These are phyloP conservation scores for Aspergillus nidulans DNA, from an alignment of 495 filamentous ascomycete species.

Conservation along the genomic window DNA sequence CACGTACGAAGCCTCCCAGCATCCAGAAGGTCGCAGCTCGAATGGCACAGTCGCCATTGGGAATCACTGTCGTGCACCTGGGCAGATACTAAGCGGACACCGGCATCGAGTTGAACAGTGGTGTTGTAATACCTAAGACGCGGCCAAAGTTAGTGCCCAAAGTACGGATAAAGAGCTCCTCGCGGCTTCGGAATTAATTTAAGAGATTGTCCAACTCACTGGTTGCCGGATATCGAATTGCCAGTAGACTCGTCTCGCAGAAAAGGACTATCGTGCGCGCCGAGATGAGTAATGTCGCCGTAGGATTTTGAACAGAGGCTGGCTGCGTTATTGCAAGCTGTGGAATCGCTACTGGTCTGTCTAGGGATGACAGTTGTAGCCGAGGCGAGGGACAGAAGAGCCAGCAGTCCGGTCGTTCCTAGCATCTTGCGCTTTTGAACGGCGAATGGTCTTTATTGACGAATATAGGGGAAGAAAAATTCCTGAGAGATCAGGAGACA, in stretches of 20 bases:
- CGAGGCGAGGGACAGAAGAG: slow-evolving; percentile 28
- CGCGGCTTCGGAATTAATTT: background rate
- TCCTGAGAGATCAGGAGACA: background rate
- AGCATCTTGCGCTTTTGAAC: slow-evolving; percentile 23
- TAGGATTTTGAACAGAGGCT: slow-evolving; percentile 55
- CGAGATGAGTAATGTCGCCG: slow-evolving; percentile 59
- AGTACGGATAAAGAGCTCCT: background rate
- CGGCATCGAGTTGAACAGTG: slow-evolving; percentile 64
- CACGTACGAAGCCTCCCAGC: slow-evolving; percentile 60
- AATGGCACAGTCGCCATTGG: slow-evolving; percentile 63
- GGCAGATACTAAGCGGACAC: slow-evolving; percentile 65
- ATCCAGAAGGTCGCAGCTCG: slow-evolving; percentile 58
- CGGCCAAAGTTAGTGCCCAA: slow-evolving; percentile 2
- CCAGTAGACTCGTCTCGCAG: slow-evolving; percentile 45
- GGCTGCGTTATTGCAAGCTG: slow-evolving; percentile 60
- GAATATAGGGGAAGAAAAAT: background rate
- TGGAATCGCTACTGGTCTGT: slow-evolving; percentile 15
- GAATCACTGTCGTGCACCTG: slow-evolving; percentile 62
- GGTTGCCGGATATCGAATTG: slow-evolving; percentile 58
- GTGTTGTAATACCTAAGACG: slow-evolving; percentile 56
- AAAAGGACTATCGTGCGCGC: slow-evolving; percentile 62
- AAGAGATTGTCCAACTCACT: slow-evolving; percentile 35
- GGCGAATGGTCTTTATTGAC: background rate
- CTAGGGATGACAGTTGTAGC: slow-evolving; percentile 29
- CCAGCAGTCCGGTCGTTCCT: slow-evolving; percentile 21